phyloP scores from a whole-genome alignment of 768 basidiomycete species.

The Collybiopsis luxurians region DNA sequence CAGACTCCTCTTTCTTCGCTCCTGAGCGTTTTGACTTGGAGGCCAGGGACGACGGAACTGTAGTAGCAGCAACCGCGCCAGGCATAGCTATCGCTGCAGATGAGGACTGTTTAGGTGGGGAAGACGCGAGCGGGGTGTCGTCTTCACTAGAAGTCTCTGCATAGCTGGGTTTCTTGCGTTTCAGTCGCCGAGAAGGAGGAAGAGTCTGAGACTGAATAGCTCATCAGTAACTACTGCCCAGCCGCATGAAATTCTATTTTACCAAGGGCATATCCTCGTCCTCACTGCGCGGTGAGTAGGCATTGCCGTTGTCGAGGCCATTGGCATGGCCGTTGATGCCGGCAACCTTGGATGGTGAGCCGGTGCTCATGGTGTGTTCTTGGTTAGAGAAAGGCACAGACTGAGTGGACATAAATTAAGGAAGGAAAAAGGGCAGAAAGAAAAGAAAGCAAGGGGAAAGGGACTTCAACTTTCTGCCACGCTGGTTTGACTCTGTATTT shows the following conservation, averaged over 20 bases:
- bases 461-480: not conserved
- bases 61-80: conserved; percentile 38
- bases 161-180: conserved; percentile 59
- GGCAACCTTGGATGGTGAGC: conserved; percentile 41
- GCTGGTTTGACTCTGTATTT: not conserved
- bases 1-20: conserved; percentile 38
- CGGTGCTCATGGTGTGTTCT: conserved; percentile 49
- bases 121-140: conserved; percentile 70
- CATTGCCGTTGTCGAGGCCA: conserved; percentile 34
- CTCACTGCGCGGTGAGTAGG: conserved; percentile 55
- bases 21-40: conserved; percentile 27
- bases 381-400: conserved; percentile 49
- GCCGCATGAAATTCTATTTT: conserved; percentile 24
- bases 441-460: not conserved
- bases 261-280: conserved; percentile 75
- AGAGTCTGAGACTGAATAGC: conserved; percentile 52
- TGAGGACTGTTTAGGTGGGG: conserved; percentile 53
- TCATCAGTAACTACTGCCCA: conserved; percentile 20
- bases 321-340: conserved; percentile 46
- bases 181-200: conserved; percentile 37
- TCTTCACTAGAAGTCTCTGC: conserved; percentile 65
- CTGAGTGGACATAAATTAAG: conserved; percentile 4
- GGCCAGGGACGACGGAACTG: conserved; percentile 20
- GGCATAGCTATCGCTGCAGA: conserved; percentile 38
- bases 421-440: not conserved